Evolutionary conservation across 768 basidiomycete genomes (phyloP).

Genomic region (Russula dissimulans): DNA sequence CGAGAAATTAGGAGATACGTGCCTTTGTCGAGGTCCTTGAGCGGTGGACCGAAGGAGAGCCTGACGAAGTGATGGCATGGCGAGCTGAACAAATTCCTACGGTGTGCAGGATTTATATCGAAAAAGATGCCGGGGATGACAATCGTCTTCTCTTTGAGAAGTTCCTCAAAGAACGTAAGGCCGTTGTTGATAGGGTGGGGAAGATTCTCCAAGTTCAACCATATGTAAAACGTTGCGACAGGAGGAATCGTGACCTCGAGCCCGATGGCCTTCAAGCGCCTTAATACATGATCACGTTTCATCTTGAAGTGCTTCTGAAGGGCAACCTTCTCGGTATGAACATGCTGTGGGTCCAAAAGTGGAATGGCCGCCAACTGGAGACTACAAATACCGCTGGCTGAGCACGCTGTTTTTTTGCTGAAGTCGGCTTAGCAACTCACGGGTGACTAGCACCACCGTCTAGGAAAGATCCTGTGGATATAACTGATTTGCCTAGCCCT

Average conservation of each 20-base stretch:
- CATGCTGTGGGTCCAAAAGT: constrained; percentile 63
- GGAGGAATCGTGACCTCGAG: constrained; percentile 73
- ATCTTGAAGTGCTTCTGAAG: constrained; percentile 85
- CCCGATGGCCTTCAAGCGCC: constrained; percentile 67
- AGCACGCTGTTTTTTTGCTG: neutral
- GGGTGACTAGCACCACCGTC: constrained; percentile 94
- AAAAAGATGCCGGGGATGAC: constrained; percentile 90
- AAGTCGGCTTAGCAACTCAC: constrained; percentile 34
- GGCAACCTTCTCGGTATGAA: constrained; percentile 67
- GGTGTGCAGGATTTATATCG: constrained; percentile 71
- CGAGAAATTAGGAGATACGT: constrained; percentile 4
- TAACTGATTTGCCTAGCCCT: neutral
- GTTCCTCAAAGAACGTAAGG: constrained; percentile 91
- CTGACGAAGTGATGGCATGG: constrained; percentile 89
- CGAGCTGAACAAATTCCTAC: constrained; percentile 82
- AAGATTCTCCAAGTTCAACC: constrained; percentile 77
- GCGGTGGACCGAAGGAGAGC: constrained; percentile 75
- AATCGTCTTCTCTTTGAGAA: constrained; percentile 84
- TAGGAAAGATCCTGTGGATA: constrained; percentile 63
- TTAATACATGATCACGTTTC: constrained; percentile 85
- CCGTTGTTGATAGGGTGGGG: constrained; percentile 83
- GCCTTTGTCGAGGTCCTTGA: constrained; percentile 75
- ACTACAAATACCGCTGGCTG: constrained; percentile 28
- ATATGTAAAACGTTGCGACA: constrained; percentile 85
- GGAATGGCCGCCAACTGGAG: constrained; percentile 85